Base-by-base conservation (phyloP, 1,284 basidiomycete species). In the Puccinia novopanici region DNA sequence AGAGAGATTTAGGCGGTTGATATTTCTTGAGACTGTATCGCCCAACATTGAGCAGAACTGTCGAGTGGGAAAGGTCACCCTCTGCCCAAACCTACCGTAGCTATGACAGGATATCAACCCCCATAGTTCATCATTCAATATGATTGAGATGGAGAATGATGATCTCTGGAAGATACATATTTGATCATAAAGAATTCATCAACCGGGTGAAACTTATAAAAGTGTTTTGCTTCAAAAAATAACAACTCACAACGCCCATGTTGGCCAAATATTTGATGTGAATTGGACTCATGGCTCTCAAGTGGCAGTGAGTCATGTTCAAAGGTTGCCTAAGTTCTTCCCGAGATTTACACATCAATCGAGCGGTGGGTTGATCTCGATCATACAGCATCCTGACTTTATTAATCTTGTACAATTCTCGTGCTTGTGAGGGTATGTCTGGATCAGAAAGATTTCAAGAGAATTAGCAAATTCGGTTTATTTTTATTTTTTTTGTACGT, bases 271-370 rank as follows among this genome's bases (percentile, higher is more conserved):
- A 95, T 87, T 93, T 91, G 83, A 93, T 87, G 85, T 95, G 93
- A 78, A 95, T 93, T 1, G 93, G 93, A 84, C 92, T 93, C 93
- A 95, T 95, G 1, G 93, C 92, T 22, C 93, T 90, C 17, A 95
- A 87, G 84, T 92, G 93, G 82, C 91, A 92, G 85, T 94, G 92
- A 0, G 93, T 94, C 93, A 95, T 94, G 85, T 95, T 90, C 82
- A 95, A 87, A 1, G 93, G 93, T 3, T 87, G 86, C 55, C 91
- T 89, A 9, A 95, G 87, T 85, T 95, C 93, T 37, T 89, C 88
- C 83, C 88, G 88, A 77, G 87, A 88, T 70, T 90, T 88, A 65
- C 91, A 90, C 17, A 95, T 90, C 74, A 96, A 88, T 6, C 93
- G 88, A 4, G 93, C 92, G 0, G 93, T 93, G 0, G 89, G 88